Evolutionary conservation across 495 filamentous ascomycete species (phyloP).

Genomic region (Daldinia loculata): DNA sequence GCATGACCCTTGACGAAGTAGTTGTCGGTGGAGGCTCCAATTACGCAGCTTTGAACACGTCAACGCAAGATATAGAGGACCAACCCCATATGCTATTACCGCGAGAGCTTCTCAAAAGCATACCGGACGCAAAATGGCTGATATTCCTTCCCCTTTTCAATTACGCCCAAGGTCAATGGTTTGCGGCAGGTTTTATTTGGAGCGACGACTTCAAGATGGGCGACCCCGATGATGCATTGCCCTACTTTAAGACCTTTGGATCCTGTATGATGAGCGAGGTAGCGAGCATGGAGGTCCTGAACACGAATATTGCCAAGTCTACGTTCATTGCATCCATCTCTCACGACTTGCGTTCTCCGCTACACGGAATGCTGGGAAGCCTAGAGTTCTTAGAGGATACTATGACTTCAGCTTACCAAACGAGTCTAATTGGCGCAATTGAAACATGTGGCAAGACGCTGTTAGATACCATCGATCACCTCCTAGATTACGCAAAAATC

Average conservation of each 20-base stretch:
- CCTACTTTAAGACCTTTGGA: slow-evolving; percentile 62
- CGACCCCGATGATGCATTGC: slow-evolving; percentile 51
- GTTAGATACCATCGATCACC: slow-evolving; percentile 80
- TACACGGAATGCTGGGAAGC: slow-evolving; percentile 78
- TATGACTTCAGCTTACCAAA: slow-evolving; percentile 61
- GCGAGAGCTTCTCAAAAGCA: slow-evolving; percentile 38
- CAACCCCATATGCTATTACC: slow-evolving; percentile 28
- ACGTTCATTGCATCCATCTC: slow-evolving; percentile 77
- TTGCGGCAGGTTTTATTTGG: slow-evolving; percentile 72
- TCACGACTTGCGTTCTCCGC: slow-evolving; percentile 79
- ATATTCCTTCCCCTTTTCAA: slow-evolving; percentile 75
- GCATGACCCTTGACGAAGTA: slow-evolving; percentile 22
- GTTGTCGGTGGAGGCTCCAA: slow-evolving; percentile 23
- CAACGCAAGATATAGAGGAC: slow-evolving; percentile 6
- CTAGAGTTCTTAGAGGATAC: slow-evolving; percentile 73
- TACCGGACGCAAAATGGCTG: slow-evolving; percentile 64
- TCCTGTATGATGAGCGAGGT: slow-evolving; percentile 70
- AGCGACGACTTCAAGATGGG: slow-evolving; percentile 57
- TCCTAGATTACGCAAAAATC: slow-evolving; percentile 75
- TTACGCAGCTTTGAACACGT: slow-evolving; percentile 7
- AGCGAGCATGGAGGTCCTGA: slow-evolving; percentile 57
- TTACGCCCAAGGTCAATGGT: slow-evolving; percentile 73
- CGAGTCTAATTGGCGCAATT: slow-evolving; percentile 74
- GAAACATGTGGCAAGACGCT: slow-evolving; percentile 78
- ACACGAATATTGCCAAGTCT: slow-evolving; percentile 63